Evolutionary conservation across 2,329 filamentous ascomycete genomes (phyloP), one percentile per base, ranked within the genome.

Genomic region (Ascochyta clinopodiicola): DNA sequence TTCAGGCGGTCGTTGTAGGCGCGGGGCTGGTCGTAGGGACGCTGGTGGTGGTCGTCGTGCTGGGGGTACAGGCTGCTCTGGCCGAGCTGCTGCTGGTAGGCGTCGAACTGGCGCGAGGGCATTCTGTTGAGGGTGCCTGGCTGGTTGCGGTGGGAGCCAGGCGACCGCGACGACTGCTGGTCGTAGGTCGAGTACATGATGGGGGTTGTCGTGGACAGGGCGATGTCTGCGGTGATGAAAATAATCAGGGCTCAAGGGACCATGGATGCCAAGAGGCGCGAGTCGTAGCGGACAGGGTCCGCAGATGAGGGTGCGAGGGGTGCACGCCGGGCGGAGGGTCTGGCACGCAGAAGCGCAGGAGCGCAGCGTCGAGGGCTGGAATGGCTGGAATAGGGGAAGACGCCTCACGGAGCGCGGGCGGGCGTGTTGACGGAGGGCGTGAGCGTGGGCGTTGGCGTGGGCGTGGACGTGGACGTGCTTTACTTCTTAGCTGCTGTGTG

Each of bases 51-150:
- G 47, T 57, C 47, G 47, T 57, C 47, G 21, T 56, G 53, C 53
- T 84, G 82, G 15, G 82, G 81, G 76, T 94, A 96, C 47, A 93
- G 81, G 55, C 85, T 86, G 57, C 38, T 42, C 44, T 81, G 79
- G 21, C 86, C 84, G 71, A 91, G 83, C 52, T 87, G 86, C 57
- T 83, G 85, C 59, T 83, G 85, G 71, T 89, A 88, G 57, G 83
- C 82, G 64, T 96, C 92, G 73, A 93, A 91, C 64, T 90, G 89
- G 66, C 91, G 86, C 66, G 92, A 93, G 38, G 86, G 81, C 72
- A 89, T 88, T 64, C 90, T 86, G 70, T 89, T 86, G 54, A 90
- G 79, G 55, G 83, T 81, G 81, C 88, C 80, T 27, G 80, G 81
- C 68, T 84, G 83, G 66, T 84, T 85, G 57, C 90, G 89, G 73